A percentile compares a stretch with the other conserved stretches of the same genome.
Conservation (phyloP, 1,139 yeast genomes). For the Debaryomycetaceae sp. region DNA sequence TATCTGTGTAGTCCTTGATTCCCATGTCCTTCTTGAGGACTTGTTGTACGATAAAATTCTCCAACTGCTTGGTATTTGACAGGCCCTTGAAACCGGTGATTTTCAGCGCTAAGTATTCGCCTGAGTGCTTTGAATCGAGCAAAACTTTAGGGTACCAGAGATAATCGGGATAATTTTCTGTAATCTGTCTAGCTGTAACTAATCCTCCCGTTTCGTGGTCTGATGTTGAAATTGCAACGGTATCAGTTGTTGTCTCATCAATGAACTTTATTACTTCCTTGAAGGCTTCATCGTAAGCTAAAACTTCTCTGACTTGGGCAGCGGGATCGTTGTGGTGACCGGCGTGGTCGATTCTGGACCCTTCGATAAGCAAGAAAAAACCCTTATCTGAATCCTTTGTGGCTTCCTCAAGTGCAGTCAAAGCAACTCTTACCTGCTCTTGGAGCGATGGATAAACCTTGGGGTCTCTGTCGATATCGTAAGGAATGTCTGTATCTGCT, state of each 20-base stretch:
- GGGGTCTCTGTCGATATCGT: conserved; percentile 68
- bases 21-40: conserved; percentile 60
- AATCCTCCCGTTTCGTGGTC: conserved; percentile 95
- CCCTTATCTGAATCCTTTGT: conserved; percentile 70
- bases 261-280: conserved; percentile 66
- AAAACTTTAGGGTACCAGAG: conserved; percentile 77
- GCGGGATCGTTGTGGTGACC: conserved; percentile 89
- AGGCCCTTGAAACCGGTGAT: conserved; percentile 20
- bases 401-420: conserved; percentile 61
- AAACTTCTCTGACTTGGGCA: conserved; percentile 60
- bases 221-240: conserved; percentile 72
- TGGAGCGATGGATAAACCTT: conserved; percentile 65
- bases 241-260: conserved; percentile 61
- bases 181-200: conserved; percentile 66
- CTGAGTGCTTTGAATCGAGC: conserved; percentile 63
- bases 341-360: conserved; percentile 88
- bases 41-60: conserved; percentile 45
- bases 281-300: conserved; percentile 70
- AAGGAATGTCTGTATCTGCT: conserved; percentile 74
- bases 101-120: conserved; percentile 55
- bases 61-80: conserved; percentile 26
- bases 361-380: conserved; percentile 78
- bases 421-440: conserved; percentile 69
- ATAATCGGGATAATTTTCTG: conserved; percentile 48
- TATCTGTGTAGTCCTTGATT: conserved; percentile 48